Evolutionary conservation across 148 eudicot species (phyloP), one percentile per base, ranked within the genome.

Genomic region (Rhododendron kiyosumense): DNA sequence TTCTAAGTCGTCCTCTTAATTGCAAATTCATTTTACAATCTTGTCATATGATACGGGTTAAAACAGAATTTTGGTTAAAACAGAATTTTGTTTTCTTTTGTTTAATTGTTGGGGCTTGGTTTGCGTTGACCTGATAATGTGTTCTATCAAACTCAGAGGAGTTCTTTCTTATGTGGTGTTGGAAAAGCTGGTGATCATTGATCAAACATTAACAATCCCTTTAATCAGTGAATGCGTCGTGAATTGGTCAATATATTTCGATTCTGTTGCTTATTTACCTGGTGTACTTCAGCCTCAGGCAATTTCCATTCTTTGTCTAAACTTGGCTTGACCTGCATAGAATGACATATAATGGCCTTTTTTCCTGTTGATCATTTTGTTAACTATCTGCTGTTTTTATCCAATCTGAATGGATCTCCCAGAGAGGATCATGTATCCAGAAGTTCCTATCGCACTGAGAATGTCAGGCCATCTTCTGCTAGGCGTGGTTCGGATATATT

Each of bases 401-500:
- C 1, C 36, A 10, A 52, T 69, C 67, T 78, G 45, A 14, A 36
- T 87, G 79, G n/a, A 11, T 79, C n/a, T 83, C 84, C 22, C 83
- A 97, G 99, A 97, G 79, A 87, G 92, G 49, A 95, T 97, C 59
- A 92, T 95, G 88, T 89, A 63, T 81, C 99, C 99, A n/a, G 97
- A 92, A 85, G 95, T 94, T 24, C 99, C 99, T 24, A 92, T 97
- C 80, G 99, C 99, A 0, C 90, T 97, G 57, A 93, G 99, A 88
- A 92, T 94, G 97, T 95, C 95, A 17, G 92, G 96, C 14, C 95
- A 97, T 92, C 97, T 97, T 81, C 91, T 97, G 46, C 87, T 97
- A 76, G 99, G 99, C 14, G 95, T 97, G 77, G 99, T 94, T 81
- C 90, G 98, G 65, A 96, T 97, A 80, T 97, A 95, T 61, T 90